A percentile compares a stretch with the other conserved stretches of the same genome.
phyloP scores from a whole-genome alignment of 1,139 yeast genomes.

The Magnusiomyces sp. region DNA sequence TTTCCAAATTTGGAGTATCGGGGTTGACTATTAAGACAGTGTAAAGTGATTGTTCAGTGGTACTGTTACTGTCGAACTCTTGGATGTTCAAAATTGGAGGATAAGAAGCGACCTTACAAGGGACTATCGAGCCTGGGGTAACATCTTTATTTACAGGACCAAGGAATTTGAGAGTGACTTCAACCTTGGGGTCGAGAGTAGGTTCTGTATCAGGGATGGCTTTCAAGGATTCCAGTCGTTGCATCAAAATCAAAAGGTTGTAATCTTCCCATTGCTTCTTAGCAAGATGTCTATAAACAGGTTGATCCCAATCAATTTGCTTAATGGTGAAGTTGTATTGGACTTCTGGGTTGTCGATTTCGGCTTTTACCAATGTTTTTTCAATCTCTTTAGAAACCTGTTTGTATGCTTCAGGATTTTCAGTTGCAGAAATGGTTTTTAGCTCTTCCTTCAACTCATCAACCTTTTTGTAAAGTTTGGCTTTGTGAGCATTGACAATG shows the following conservation, averaged over 20 bases:
- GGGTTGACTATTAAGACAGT: conserved; percentile 82
- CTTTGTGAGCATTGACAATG: conserved; percentile 42
- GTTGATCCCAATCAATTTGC: conserved; percentile 57
- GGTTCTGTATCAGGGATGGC: conserved; percentile 94
- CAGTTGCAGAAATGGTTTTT: conserved; percentile 10
- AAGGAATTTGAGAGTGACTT: conserved; percentile 64
- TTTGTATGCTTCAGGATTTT: conserved; percentile 10
- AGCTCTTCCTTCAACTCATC: conserved; percentile 21
- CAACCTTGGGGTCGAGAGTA: conserved; percentile 74
- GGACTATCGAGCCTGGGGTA: conserved; percentile 68
- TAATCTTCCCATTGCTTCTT: conserved; percentile 64
- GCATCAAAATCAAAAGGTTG: conserved; percentile 68
- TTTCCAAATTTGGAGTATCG: conserved; percentile 71
- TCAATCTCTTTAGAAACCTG: conserved; percentile 9
- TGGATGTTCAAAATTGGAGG: conserved; percentile 72
- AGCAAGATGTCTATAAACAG: conserved; percentile 68
- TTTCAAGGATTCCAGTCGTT: conserved; percentile 75
- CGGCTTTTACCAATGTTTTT: conserved; percentile 44
- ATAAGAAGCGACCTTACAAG: conserved; percentile 60
- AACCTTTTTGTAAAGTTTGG: conserved; percentile 27
- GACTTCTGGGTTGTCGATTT: conserved; percentile 73
- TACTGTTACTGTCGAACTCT: conserved; percentile 48
- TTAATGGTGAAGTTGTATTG: conserved; percentile 49
- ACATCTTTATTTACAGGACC: conserved; percentile 63
- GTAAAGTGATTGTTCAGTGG: conserved; percentile 44